A percentile compares a stretch with the other conserved stretches of the same genome.
These are phyloP conservation scores for Mycena leptocephala DNA, from an alignment of 768 basidiomycete species.

Conservation along the genomic window DNA sequence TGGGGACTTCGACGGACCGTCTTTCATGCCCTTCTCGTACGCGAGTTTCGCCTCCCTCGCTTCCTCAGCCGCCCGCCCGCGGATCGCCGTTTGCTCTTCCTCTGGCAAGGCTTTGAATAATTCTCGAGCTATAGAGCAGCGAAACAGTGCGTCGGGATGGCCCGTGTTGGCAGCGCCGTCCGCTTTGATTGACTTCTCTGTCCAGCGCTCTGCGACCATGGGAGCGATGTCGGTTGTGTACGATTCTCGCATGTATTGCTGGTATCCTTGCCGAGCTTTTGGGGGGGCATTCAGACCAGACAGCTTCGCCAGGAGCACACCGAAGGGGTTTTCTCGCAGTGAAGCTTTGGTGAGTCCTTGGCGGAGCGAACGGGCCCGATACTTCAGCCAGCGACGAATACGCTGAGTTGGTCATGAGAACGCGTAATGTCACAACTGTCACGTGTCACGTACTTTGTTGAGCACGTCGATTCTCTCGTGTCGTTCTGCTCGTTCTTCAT, in stretches of 20 bases:
- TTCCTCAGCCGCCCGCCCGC: neutral
- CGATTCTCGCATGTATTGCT: conserved; percentile 18
- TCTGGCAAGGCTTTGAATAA: neutral
- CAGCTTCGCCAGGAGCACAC: neutral
- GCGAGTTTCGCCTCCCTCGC: neutral
- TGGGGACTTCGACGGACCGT: neutral
- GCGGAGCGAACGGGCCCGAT: neutral
- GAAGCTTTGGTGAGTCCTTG: neutral
- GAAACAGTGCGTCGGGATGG: neutral
- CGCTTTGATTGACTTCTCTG: neutral
- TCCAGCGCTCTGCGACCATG: neutral
- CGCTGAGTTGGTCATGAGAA: neutral
- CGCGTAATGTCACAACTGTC: neutral
- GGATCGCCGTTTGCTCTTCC: neutral
- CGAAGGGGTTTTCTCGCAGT: neutral
- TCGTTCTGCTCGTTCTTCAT: too few relatives aligned
- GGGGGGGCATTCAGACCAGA: neutral
- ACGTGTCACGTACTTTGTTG: neutral
- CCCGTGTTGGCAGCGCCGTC: neutral
- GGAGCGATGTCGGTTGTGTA: neutral
- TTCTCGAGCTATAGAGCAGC: neutral
- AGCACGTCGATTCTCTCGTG: neutral
- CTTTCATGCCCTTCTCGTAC: neutral
- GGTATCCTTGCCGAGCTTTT: conserved; percentile 15
- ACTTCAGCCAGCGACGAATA: conserved; percentile 14